phyloP scores from a whole-genome alignment of 1,284 basidiomycete genomes.

The Marasmius sp. region DNA sequence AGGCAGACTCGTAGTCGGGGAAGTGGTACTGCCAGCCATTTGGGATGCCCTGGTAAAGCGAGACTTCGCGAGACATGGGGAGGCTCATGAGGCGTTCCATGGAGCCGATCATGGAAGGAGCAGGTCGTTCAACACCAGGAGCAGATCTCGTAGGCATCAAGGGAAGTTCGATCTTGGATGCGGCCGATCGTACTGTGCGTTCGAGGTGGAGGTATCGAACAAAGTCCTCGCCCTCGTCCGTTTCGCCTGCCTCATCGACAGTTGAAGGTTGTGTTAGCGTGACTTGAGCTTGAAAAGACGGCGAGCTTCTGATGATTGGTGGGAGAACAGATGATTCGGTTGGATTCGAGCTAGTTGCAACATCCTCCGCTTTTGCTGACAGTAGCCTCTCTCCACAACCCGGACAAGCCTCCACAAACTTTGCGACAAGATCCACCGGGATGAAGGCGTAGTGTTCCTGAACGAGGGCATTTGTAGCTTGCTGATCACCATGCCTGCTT shows the following conservation, averaged over 20 bases:
- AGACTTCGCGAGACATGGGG: slow-evolving; percentile 44
- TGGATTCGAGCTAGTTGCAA: background rate
- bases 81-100: slow-evolving; percentile 18
- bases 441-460: slow-evolving; percentile 74
- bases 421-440: slow-evolving; percentile 75
- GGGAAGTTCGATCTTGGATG: slow-evolving; percentile 10
- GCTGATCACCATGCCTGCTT: slow-evolving; percentile 72
- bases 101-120: background rate
- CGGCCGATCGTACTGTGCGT: background rate
- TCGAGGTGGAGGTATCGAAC: background rate
- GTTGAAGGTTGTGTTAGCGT: background rate
- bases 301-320: background rate
- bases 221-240: background rate
- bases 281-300: background rate
- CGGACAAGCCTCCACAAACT: slow-evolving; percentile 75
- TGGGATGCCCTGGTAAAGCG: slow-evolving; percentile 43
- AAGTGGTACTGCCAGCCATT: slow-evolving; percentile 46
- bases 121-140: slow-evolving; percentile 1
- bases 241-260: background rate
- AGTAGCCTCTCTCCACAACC: slow-evolving; percentile 45
- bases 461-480: slow-evolving; percentile 65
- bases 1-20: slow-evolving; percentile 32
- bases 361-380: slow-evolving; percentile 1
- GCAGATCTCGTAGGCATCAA: slow-evolving; percentile 13
- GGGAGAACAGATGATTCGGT: background rate